Evolutionary conservation across 108 stramenopile genomes (phyloP).

Genomic region (Nitzschia sp.): DNA sequence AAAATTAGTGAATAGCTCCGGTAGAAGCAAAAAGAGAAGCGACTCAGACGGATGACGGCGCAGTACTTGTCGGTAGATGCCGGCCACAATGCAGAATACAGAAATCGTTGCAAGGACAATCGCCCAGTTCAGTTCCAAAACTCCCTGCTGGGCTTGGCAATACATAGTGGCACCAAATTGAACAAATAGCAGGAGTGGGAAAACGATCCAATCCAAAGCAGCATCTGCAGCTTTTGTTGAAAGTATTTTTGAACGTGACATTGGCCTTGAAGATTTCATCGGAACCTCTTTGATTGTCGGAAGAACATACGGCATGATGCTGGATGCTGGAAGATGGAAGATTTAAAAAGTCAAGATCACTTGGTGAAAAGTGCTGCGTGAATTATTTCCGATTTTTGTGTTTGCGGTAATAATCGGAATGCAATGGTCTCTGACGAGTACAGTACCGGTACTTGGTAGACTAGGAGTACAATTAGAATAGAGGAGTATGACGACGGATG

Average conservation of each 20-base stretch:
- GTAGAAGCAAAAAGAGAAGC: constrained; percentile 12
- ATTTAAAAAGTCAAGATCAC: no score
- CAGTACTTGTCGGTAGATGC: constrained; percentile 20
- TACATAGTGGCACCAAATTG: constrained; percentile 29
- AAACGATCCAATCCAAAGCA: constrained; percentile 30
- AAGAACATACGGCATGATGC: not conserved
- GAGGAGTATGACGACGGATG: no score
- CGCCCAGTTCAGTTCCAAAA: not conserved
- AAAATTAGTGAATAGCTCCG: constrained; percentile 26
- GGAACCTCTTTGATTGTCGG: not conserved
- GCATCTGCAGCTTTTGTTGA: constrained; percentile 8
- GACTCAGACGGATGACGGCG: constrained; percentile 9
- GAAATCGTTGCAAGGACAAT: not conserved
- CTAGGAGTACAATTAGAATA: no score
- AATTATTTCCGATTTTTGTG: no score
- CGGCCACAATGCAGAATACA: constrained; percentile 19
- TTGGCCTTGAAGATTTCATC: not conserved
- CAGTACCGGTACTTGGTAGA: no score
- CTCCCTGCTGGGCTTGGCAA: constrained; percentile 14
- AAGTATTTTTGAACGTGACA: not conserved
- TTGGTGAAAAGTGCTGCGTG: no score
- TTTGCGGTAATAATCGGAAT: no score
- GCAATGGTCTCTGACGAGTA: no score
- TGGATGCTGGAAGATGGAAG: no score
- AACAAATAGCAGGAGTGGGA: constrained; percentile 23